Evolutionary conservation across 768 basidiomycete species (phyloP).

Genomic region (Floccularia luteovirens): DNA sequence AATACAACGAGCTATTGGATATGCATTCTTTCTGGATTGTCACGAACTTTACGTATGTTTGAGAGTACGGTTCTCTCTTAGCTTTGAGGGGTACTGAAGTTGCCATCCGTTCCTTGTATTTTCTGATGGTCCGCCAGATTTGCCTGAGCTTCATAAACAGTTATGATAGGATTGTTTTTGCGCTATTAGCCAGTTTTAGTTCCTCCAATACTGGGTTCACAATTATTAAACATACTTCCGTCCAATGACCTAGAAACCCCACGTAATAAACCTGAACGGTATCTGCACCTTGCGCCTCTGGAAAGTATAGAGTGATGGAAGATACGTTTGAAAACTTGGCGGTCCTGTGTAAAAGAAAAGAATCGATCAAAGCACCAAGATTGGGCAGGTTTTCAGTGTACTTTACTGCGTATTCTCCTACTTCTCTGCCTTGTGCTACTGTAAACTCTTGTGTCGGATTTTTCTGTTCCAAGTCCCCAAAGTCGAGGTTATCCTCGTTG

Average conservation of each 20-base stretch:
- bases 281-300: slow-evolving; percentile 73
- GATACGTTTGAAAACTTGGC: slow-evolving; percentile 83
- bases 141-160: slow-evolving; percentile 84
- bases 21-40: too few species aligned
- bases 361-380: background rate
- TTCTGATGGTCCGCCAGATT: slow-evolving; percentile 86
- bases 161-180: slow-evolving; percentile 70
- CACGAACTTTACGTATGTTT: too few species aligned
- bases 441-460: slow-evolving; percentile 67
- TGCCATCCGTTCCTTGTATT: slow-evolving; percentile 71
- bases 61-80: too few species aligned
- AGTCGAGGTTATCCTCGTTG: slow-evolving; percentile 76
- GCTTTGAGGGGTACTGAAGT: slow-evolving; percentile 37
- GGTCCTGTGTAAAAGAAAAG: slow-evolving; percentile 36
- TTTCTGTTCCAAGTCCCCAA: slow-evolving; percentile 58
- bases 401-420: slow-evolving; percentile 86
- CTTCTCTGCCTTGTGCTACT: slow-evolving; percentile 61
- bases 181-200: slow-evolving; percentile 35
- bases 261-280: slow-evolving; percentile 74
- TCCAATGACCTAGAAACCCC: slow-evolving; percentile 80
- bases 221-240: slow-evolving; percentile 41
- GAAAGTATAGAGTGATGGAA: slow-evolving; percentile 78
- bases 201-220: background rate
- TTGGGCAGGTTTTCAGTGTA: slow-evolving; percentile 22
- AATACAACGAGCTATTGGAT: too few species aligned